Base-by-base conservation (phyloP, 176 grass and related monocot species). In the Alopecurus myosuroides region DNA sequence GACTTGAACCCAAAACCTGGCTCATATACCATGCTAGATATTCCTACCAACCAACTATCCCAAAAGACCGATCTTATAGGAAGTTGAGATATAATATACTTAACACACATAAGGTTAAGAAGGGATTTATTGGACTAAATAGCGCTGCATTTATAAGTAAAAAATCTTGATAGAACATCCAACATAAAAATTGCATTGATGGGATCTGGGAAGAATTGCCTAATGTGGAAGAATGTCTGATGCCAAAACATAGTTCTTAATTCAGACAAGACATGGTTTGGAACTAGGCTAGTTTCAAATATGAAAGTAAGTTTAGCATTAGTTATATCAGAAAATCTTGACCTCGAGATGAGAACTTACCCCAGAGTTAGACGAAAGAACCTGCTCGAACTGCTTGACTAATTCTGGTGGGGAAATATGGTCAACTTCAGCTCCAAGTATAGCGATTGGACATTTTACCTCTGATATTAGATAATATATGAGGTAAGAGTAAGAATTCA, bases 371-470 rank as follows among this genome's bases (percentile, higher is more conserved):
- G 72, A 51, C 11, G 86, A 86, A 33, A 95, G 73, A 77, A 83
- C 71, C 30, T 86, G 78, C 82, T 90, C 88, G 6, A 90, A 95
- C 62, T 95, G 88, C 46, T 92, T 95, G 9, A 95, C 52, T 58
- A 95, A 45, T 84, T 86, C 88, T 37, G 85, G 88, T 31, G 93
- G 93, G 62, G 88, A 81, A 55, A 78, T 51, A 25, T 69, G 60
- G 82, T 95, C 93, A 25, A 50, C 81, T 87, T 90, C 93, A 62
- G 93, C 93, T 82, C 90, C 93, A 68, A 95, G 88, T 84, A 92
- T 39, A 68, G 93, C 70, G 17, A 90, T 88, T 18, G 90, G 82
- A 55, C 90, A 92, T 61, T 86, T 95, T 11, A 92, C 68, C 85
- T 88, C 90, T 92, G 85, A 56, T 53, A 68, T 79, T 34, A 34